Evolutionary conservation across 75 land plant species (phyloP), one percentile per base, ranked within the genome.

Genomic region (Picea glauca): DNA sequence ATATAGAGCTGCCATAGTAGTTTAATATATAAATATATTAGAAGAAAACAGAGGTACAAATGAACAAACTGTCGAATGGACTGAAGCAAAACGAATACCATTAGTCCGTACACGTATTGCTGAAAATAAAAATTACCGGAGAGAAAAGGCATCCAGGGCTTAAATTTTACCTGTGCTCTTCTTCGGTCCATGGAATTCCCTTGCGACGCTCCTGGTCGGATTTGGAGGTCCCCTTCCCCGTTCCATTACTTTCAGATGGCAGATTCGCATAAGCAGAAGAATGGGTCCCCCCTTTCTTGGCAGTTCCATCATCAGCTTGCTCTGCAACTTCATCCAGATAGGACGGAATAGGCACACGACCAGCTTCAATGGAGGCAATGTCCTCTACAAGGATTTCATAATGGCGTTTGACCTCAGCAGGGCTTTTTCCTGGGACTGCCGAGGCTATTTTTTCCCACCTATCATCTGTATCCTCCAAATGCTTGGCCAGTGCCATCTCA

Each of bases 121-220:
- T 9, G 56, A 50, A 50, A 50, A 50, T 9, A 50, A 50, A 40
- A 50, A 9, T 50, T 40, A 4, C 5, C 5, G 12, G 13, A 50
- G 56, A 50, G 12, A 50, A 50, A 9, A 50, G 56, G 56, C 12
- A 50, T 50, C 56, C 56, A 50, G 56, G 56, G 56, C 56, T 50
- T 50, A 62, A 18, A 62, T 62, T 6, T 82, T 61, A 91, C 92
- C 88, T 91, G 84, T 94, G 98, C 75, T 94, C 98, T 32, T 94
- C 95, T 72, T 94, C 95, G 14, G 91, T 85, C 91, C 91, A 90
- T 13, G 91, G 91, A 58, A 90, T 85, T 9, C 82, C 98, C 80
- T 89, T 87, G 81, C 83, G 87, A 83, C 88, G 85, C 76, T 91
- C 92, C 31, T 86, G 88, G 13, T 91, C 92, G 9, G 77, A 60